Conservation (phyloP, 768 basidiomycete genomes). For the Mycena chlorophos region DNA sequence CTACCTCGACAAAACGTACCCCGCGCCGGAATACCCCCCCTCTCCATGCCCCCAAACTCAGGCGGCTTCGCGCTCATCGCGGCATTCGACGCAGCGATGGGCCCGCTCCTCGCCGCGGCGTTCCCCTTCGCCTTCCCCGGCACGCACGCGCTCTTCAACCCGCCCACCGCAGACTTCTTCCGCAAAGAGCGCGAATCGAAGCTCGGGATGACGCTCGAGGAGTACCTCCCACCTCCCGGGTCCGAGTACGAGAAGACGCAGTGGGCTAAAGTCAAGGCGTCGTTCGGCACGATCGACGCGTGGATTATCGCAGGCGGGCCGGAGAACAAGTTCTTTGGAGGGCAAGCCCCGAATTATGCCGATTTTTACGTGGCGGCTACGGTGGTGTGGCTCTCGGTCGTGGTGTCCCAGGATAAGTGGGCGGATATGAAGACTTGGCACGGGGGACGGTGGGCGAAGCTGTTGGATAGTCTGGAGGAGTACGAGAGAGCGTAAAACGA, state of each 20-base stretch:
- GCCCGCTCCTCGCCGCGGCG: neutral
- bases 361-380: conserved; percentile 32
- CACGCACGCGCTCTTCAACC: conserved; percentile 26
- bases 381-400: conserved; percentile 26
- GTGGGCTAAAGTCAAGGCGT: conserved; percentile 30
- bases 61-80: conserved; percentile 20
- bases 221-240: conserved; percentile 13
- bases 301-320: conserved; percentile 23
- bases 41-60: conserved; percentile 33
- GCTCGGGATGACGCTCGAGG: conserved; percentile 36
- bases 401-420: conserved; percentile 33
- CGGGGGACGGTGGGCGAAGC: conserved; percentile 30
- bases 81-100: conserved; percentile 9
- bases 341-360: conserved; percentile 28
- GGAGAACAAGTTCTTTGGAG: conserved; percentile 27
- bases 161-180: conserved; percentile 34
- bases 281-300: conserved; percentile 22
- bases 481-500: no score
- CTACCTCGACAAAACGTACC: conserved; percentile 46
- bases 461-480: conserved; percentile 25
- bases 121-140: conserved; percentile 19
- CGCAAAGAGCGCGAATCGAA: conserved; percentile 29
- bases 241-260: conserved; percentile 26
- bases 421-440: conserved; percentile 28
- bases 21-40: conserved; percentile 33